Base-by-base conservation (phyloP, 2,329 filamentous ascomycete genomes). In the Aspergillus phoenicis region DNA sequence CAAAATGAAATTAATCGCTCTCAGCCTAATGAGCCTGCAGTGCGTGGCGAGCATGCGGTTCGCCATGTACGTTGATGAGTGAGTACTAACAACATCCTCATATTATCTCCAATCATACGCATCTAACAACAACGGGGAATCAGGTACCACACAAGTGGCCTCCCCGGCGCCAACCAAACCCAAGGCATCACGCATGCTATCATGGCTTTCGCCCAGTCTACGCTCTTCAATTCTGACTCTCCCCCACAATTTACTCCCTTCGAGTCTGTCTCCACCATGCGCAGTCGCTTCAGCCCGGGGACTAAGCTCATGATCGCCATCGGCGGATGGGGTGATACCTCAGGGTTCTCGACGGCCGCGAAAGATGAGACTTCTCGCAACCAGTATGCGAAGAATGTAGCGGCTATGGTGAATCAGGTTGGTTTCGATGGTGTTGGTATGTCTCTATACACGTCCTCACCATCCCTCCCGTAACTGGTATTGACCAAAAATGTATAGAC, bases 301-400 rank as follows among this genome's bases (percentile, higher is more conserved):
- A 87, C 87, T 20, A 87, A 89, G 66, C 75, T 92, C 22, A 83
- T 89, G 78, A 82, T 92, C 39, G 89, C 90, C 20, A 86, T 93
- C 64, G 90, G 90, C 10, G 90, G 89, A 56, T 93, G 90, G 89
- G 89, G 89, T 0, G 87, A 91, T 62, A 87, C 84, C 0, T 72
- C 74, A 6, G 89, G 88, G 0, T 92, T 91, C 68, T 82, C 83
- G 0, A 73, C 45, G 1, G 88, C 83, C 0, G 85, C 87, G 1
- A 80, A 78, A 54, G 81, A 81, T 3, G 79, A 83, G 1, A 66
- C 74, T 8, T 83, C 81, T 1, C 83, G 87, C 15, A 78, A 81
- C 62, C 77, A 75, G 7, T 93, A 89, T 76, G 87, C 89, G 1
- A 78, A 79, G 48, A 90, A 90, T 65, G 82, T 91, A 1, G 84